Evolutionary conservation across 306 rosid genomes (phyloP).

Genomic region (Medicago ruthenica): DNA sequence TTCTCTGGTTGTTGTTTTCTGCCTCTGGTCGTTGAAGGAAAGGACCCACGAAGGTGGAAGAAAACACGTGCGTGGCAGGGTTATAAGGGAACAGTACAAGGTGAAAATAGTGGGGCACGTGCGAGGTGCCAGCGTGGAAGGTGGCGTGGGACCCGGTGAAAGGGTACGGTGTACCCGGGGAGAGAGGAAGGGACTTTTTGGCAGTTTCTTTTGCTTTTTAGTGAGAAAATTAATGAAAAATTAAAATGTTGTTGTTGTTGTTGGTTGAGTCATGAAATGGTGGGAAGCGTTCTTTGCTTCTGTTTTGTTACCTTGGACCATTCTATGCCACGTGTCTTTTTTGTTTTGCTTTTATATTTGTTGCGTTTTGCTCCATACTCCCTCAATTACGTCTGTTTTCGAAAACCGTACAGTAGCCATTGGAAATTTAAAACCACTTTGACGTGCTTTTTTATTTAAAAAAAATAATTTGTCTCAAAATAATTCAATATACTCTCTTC

Average conservation of each 20-base stretch:
- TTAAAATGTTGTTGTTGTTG: constrained; percentile 29
- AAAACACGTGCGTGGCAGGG: constrained; percentile 59
- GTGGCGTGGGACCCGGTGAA: constrained; percentile 44
- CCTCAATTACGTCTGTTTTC: background rate
- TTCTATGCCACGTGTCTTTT: constrained; percentile 44
- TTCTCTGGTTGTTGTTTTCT: background rate
- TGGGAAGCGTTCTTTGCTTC: constrained; percentile 46
- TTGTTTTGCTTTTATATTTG: background rate
- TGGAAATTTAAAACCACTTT: constrained; percentile 14
- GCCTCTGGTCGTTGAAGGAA: constrained; percentile 9
- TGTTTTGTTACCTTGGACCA: constrained; percentile 7
- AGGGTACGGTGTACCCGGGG: constrained; percentile 58
- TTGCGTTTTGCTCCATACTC: constrained; percentile 32
- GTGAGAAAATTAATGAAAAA: background rate
- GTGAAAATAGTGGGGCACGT: constrained; percentile 54
- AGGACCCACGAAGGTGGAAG: background rate
- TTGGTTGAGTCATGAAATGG: constrained; percentile 45
- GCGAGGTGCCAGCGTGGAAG: constrained; percentile 66
- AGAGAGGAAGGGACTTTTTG: constrained; percentile 48
- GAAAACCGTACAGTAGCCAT: background rate
- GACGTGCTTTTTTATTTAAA: too few relatives aligned
- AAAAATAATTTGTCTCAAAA: too few relatives aligned
- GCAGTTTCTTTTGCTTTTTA: constrained; percentile 43
- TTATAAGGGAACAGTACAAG: constrained; percentile 41
- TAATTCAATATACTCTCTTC: too few relatives aligned